Evolutionary conservation across 305 asterid genomes (phyloP).

Genomic region (Withania somnifera): DNA sequence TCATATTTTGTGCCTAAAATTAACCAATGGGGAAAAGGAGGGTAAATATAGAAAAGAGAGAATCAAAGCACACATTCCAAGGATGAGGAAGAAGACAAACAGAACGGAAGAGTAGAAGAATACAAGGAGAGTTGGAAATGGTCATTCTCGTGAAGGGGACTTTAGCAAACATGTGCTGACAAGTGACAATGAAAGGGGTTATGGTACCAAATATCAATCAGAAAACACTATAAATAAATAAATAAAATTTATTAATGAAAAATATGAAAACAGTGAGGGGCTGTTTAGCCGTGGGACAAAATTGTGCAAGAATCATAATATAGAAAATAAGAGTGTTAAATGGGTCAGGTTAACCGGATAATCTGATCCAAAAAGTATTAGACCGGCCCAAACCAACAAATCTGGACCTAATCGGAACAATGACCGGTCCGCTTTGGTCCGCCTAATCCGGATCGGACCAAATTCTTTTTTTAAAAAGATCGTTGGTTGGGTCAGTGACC

Average conservation of each 20-base stretch:
- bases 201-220: background rate
- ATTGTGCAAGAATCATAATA: background rate
- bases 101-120: slow-evolving; percentile 22
- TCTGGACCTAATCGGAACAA: no score
- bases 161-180: slow-evolving; percentile 26
- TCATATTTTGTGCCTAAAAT: slow-evolving; percentile 2
- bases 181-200: slow-evolving; percentile 19
- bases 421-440: no score
- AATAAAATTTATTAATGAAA: background rate
- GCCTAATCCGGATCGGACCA: no score
- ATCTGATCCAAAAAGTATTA: no score
- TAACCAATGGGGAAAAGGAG: background rate
- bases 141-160: slow-evolving; percentile 38
- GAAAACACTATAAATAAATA: background rate
- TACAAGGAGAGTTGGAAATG: slow-evolving; percentile 26
- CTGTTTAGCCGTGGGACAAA: background rate
- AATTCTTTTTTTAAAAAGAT: no score
- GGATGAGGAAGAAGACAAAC: slow-evolving; percentile 23
- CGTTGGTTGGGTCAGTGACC: no score
- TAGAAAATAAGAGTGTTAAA: no score
- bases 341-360: no score
- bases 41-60: slow-evolving; percentile 4
- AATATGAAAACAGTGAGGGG: background rate
- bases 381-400: no score
- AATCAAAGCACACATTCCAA: slow-evolving; percentile 29